Percentiles rank a stretch among this genome's conserved stretches.
These are phyloP conservation scores for Colletotrichum lentis DNA, from an alignment of 2,329 filamentous ascomycete genomes.

Conservation along the genomic window DNA sequence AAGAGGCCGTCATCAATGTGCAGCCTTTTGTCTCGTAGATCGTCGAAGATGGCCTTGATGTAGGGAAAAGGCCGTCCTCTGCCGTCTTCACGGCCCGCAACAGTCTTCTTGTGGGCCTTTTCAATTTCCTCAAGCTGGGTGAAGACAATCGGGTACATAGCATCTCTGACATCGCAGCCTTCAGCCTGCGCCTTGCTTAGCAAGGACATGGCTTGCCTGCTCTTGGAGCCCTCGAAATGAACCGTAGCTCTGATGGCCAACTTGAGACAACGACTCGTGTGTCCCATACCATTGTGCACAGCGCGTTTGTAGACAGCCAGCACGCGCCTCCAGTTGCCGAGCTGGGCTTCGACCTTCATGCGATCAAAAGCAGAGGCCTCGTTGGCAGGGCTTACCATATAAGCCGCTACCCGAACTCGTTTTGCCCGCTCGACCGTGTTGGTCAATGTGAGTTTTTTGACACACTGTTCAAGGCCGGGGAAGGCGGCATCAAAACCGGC, in stretches of 20 bases:
- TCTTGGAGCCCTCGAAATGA: conserved; percentile 42
- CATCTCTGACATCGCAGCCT: conserved; percentile 54
- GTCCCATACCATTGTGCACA: conserved; percentile 46
- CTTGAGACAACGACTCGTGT: conserved; percentile 54
- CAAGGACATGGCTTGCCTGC: conserved; percentile 49
- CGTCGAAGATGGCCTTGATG: conserved; percentile 40
- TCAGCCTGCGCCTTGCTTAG: conserved; percentile 51
- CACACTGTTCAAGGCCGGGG: conserved; percentile 31
- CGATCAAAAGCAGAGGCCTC: conserved; percentile 47
- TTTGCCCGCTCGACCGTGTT: conserved; percentile 33
- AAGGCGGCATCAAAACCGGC: conserved; percentile 41
- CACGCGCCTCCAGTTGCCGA: conserved; percentile 46
- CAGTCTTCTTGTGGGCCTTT: conserved; percentile 38
- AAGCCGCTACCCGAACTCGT: conserved; percentile 36
- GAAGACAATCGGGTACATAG: conserved; percentile 52
- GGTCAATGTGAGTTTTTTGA: conserved; percentile 7
- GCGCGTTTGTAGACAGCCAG: conserved; percentile 52
- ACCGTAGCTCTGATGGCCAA: conserved; percentile 58
- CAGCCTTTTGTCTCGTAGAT: conserved; percentile 43
- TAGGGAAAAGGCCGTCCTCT: conserved; percentile 16
- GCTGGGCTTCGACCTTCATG: conserved; percentile 53
- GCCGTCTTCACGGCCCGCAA: conserved; percentile 1
- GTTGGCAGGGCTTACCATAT: conserved; percentile 41
- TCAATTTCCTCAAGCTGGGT: conserved; percentile 49
- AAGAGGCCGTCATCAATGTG: conserved; percentile 49